Base-by-base conservation (phyloP, 2,329 filamentous ascomycete genomes). In the Podosphaera xanthii region DNA sequence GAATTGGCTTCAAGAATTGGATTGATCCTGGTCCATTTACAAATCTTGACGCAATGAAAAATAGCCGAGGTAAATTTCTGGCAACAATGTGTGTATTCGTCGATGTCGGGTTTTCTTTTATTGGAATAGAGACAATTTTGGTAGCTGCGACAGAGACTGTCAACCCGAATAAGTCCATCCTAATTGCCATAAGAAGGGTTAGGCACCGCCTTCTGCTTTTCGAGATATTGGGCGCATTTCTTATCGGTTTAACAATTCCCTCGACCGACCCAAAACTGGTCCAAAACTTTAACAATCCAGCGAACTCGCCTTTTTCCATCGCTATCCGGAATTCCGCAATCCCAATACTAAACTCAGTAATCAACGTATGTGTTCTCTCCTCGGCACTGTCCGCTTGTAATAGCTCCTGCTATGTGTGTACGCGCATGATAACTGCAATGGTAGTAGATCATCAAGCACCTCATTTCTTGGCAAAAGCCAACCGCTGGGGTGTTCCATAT, bases 191-290 rank as follows among this genome's bases (percentile, higher is more conserved):
- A 70, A 87, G 87, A 61, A 81, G 83, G 56, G 85, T 90, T 1
- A 89, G 90, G 69, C 89, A 86, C 70, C 82, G 87, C 38, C 73
- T 91, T 38, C 83, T 83, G 0, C 72, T 78, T 1, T 90, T 91
- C 69, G 90, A 89, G 71, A 77, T 87, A 46, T 75, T 84, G 2
- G 86, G 86, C 1, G 81, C 84, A 0, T 74, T 92, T 1, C 80
- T 78, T 30, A 81, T 88, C 3, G 84, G 85, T 7, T 83, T 88
- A 57, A 68, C 87, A 31, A 80, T 90, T 44, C 77, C 86, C 1
- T 83, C 84, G 69, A 76, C 87, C 61, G 83, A 87, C 64, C 64
- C 72, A 1, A 77, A 79, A 49, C 71, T 90, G 64, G 9, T 54
- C 33, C 9, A n/a, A 4, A 35, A 9, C n/a, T 72, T 76, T 52